phyloP scores from a whole-genome alignment of 768 basidiomycete genomes.

The Pleurotus cornucopiae region DNA sequence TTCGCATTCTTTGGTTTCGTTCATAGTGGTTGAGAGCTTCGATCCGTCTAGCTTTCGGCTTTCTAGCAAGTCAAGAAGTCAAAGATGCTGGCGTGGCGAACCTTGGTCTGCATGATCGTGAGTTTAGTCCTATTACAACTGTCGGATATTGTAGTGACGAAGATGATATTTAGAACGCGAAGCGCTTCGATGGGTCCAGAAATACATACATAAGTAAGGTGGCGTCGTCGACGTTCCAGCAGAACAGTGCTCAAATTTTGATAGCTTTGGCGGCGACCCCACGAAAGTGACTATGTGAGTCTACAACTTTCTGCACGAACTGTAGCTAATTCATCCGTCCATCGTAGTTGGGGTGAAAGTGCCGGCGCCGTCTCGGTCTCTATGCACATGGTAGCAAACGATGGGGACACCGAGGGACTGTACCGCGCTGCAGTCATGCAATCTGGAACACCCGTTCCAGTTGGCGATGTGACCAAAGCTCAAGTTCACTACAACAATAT shows the following conservation, averaged over 20 bases:
- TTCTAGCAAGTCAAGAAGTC: constrained; percentile 40
- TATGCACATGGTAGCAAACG: constrained; percentile 45
- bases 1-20: no score
- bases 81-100: constrained; percentile 44
- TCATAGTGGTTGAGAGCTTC: constrained; percentile 8
- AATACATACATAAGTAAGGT: constrained; percentile 41
- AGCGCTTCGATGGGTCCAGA: constrained; percentile 58
- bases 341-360: constrained; percentile 46
- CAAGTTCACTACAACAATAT: constrained; percentile 44
- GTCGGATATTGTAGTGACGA: neutral
- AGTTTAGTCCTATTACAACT: neutral
- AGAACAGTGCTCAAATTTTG: no score
- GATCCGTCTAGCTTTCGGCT: constrained; percentile 30
- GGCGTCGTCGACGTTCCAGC: no score
- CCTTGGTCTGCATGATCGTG: constrained; percentile 57
- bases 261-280: constrained; percentile 54
- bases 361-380: constrained; percentile 54
- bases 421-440: constrained; percentile 52
- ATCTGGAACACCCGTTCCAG: constrained; percentile 43
- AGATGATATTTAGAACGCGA: constrained; percentile 36
- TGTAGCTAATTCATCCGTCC: neutral
- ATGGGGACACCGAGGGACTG: constrained; percentile 38
- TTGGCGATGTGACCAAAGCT: constrained; percentile 38
- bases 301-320: neutral
- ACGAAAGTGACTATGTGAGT: constrained; percentile 45